These are phyloP conservation scores for Taxillus chinensis DNA, from an alignment of 164 flowering plant species.

Conservation along the genomic window DNA sequence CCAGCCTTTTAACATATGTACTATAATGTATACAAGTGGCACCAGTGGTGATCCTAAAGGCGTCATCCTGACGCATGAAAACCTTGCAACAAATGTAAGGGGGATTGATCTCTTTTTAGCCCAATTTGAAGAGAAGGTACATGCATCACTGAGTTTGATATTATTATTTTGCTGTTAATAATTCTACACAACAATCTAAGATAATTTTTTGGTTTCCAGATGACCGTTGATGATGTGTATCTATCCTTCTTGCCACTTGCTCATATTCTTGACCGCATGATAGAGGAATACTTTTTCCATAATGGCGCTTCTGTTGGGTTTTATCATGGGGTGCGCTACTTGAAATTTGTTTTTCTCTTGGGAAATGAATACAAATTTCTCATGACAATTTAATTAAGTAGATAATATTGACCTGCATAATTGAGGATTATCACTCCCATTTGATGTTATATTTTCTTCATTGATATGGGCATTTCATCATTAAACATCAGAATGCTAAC, in stretches of 20 bases:
- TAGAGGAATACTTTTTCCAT: slow-evolving; percentile 86
- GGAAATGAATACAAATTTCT: background rate
- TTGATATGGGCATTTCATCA: too few relatives aligned
- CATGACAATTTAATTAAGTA: too few relatives aligned
- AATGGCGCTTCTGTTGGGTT: slow-evolving; percentile 94
- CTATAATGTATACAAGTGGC: slow-evolving; percentile 98
- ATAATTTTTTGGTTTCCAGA: slow-evolving; percentile 28
- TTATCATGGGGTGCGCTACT: slow-evolving; percentile 79
- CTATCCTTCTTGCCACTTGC: slow-evolving; percentile 94
- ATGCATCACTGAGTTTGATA: too few relatives aligned
- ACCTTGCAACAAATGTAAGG: slow-evolving; percentile 27
- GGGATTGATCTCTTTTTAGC: slow-evolving; percentile 74
- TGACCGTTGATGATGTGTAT: slow-evolving; percentile 89
- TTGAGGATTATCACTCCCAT: too few relatives aligned
- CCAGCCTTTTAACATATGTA: slow-evolving; percentile 45
- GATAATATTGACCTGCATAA: too few relatives aligned
- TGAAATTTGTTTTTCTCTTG: background rate
- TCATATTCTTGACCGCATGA: slow-evolving; percentile 86
- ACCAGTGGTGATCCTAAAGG: slow-evolving; percentile 98
- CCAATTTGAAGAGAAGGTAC: slow-evolving; percentile 92
- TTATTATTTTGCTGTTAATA: too few relatives aligned
- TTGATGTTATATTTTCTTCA: too few relatives aligned
- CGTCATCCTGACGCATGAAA: slow-evolving; percentile 81
- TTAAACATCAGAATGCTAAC: too few relatives aligned
- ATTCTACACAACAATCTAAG: slow-evolving; percentile 6